Percentiles rank a stretch among this genome's conserved stretches.
Evolutionary conservation across 1,284 basidiomycete genomes (phyloP).

Genomic region (Peniophora sp.): DNA sequence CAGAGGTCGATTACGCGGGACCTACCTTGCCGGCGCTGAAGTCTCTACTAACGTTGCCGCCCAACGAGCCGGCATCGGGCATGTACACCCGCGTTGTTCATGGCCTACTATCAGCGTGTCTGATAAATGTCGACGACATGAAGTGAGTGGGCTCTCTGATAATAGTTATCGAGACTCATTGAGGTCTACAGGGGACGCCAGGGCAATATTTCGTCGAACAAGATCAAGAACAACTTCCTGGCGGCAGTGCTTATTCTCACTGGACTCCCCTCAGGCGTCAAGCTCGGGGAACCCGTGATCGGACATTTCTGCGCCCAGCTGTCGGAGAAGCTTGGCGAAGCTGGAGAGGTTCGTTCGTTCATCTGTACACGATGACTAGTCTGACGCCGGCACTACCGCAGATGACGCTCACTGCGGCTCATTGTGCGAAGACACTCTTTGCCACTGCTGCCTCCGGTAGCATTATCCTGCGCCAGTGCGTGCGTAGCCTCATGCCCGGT

Average conservation of each 20-base stretch:
- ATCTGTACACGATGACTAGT: conserved; percentile 5
- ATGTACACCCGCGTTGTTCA: conserved; percentile 65
- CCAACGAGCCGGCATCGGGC: conserved; percentile 25
- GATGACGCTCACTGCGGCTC: conserved; percentile 78
- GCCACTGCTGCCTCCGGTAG: conserved; percentile 56
- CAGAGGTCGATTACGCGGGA: conserved; percentile 70
- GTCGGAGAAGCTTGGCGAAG: conserved; percentile 64
- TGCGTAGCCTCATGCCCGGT: conserved; percentile 69
- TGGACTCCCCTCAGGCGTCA: conserved; percentile 59
- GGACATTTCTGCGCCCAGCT: conserved; percentile 85
- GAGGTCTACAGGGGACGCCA: conserved; percentile 55
- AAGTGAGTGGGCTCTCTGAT: conserved; percentile 43
- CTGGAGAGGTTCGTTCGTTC: conserved; percentile 50
- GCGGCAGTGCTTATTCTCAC: conserved; percentile 84
- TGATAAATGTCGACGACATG: conserved; percentile 88
- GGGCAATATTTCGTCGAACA: conserved; percentile 71
- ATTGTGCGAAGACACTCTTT: conserved; percentile 82
- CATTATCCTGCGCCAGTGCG: conserved; percentile 64
- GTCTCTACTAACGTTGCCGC: conserved; percentile 47
- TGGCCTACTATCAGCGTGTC: conserved; percentile 78
- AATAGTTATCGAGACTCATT: conserved; percentile 5
- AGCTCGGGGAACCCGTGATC: conserved; percentile 68
- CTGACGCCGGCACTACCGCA: conserved; percentile 22
- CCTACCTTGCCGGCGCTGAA: conserved; percentile 78
- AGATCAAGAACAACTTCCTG: conserved; percentile 88